These are phyloP conservation scores for Trypanosoma scelopori DNA, from an alignment of 208 protist genomes.

Conservation along the genomic window DNA sequence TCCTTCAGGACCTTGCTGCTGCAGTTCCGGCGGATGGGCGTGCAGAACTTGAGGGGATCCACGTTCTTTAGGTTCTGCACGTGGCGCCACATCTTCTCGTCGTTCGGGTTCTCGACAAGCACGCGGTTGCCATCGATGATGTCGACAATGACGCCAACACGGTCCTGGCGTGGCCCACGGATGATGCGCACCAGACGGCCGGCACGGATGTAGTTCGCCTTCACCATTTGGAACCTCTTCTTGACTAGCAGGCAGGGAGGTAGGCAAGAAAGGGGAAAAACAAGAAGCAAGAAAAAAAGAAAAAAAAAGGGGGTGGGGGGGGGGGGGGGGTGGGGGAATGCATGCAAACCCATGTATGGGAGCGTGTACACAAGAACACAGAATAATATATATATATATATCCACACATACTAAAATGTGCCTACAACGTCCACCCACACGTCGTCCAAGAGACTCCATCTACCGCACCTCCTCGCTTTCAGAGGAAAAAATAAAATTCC, in stretches of 20 bases:
- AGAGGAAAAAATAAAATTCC: background rate
- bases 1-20: slow-evolving; percentile 78
- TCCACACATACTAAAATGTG: too few relatives aligned
- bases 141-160: slow-evolving; percentile 69
- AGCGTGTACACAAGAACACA: too few relatives aligned
- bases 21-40: slow-evolving; percentile 65
- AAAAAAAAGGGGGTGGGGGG: background rate
- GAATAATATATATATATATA: too few relatives aligned
- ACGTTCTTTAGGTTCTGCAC: slow-evolving; percentile 90
- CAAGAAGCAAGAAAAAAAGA: slow-evolving; percentile 6
- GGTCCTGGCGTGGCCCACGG: slow-evolving; percentile 43
- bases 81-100: slow-evolving; percentile 90
- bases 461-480: too few relatives aligned
- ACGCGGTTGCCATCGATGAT: slow-evolving; percentile 90
- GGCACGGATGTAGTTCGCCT: slow-evolving; percentile 54
- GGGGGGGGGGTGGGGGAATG: too few relatives aligned
- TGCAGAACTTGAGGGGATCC: slow-evolving; percentile 78
- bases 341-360: too few relatives aligned
- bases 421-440: too few relatives aligned
- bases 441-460: too few relatives aligned
- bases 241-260: slow-evolving; percentile 5
- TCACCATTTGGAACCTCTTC: slow-evolving; percentile 36
- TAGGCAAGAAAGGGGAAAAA: slow-evolving; percentile 4
- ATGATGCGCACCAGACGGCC: slow-evolving; percentile 56
- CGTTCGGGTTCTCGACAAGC: slow-evolving; percentile 88